These are phyloP conservation scores for Candida ulmi DNA, from an alignment of 805 yeast genomes.

Conservation along the genomic window DNA sequence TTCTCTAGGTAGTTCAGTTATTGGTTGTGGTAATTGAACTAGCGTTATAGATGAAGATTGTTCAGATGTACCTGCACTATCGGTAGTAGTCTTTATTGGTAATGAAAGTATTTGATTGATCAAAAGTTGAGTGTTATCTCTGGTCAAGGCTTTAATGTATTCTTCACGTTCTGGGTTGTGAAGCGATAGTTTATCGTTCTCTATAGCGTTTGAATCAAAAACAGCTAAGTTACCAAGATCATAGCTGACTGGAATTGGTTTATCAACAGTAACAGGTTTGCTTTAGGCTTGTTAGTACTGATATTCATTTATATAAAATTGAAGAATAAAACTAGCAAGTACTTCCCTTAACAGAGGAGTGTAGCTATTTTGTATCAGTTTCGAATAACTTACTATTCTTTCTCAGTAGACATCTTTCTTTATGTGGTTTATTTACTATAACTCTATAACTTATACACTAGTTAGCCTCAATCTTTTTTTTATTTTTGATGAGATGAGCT, in stretches of 20 bases:
- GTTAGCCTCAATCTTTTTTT: not conserved
- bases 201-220: conserved; percentile 85
- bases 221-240: conserved; percentile 90
- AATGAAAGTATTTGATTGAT: conserved; percentile 86
- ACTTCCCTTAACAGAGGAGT: too few relatives aligned
- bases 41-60: conserved; percentile 72
- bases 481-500: conserved; percentile 9
- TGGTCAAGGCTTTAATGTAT: conserved; percentile 57
- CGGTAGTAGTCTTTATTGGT: conserved; percentile 85
- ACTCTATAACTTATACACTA: too few relatives aligned
- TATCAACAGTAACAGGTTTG: conserved; percentile 83
- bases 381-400: conserved; percentile 2
- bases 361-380: too few relatives aligned
- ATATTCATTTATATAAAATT: not conserved
- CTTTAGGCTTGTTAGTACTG: conserved; percentile 13
- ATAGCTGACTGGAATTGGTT: conserved; percentile 81
- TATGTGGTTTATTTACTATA: not conserved
- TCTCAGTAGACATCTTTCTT: not conserved
- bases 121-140: conserved; percentile 90
- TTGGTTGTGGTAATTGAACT: conserved; percentile 78
- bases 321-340: not conserved
- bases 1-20: conserved; percentile 83
- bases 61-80: conserved; percentile 53
- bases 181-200: conserved; percentile 45
- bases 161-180: conserved; percentile 56